Conservation (phyloP, 148 eudicot species). For the Chenopodium suecicum region DNA sequence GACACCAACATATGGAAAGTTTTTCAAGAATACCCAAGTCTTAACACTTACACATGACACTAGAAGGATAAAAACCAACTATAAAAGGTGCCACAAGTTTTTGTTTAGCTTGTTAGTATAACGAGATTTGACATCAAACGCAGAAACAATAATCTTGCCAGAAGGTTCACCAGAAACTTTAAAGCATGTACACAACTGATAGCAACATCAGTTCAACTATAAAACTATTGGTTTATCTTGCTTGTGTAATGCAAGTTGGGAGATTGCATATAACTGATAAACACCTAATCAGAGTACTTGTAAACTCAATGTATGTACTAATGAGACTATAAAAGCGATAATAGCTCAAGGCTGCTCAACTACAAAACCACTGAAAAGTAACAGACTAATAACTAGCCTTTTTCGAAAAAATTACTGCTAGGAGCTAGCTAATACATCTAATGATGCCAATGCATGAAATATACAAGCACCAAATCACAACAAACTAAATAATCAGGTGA, state of each 20-base stretch:
- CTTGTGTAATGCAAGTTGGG: neutral
- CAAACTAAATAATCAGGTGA: neutral
- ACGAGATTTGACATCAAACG: neutral
- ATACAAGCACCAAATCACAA: slow-evolving; percentile 7
- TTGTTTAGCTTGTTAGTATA: neutral
- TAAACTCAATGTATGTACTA: neutral
- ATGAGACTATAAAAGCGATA: neutral
- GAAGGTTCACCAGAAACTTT: neutral
- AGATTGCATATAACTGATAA: too few species aligned
- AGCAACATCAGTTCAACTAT: neutral
- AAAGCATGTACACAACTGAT: neutral
- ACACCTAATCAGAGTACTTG: neutral
- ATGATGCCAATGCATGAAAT: neutral
- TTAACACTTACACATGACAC: neutral
- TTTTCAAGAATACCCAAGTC: neutral
- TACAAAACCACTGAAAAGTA: neutral
- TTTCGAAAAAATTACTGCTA: neutral
- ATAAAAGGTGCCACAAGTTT: neutral
- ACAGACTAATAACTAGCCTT: neutral
- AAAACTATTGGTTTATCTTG: neutral
- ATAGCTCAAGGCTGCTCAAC: too few species aligned
- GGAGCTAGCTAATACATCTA: neutral
- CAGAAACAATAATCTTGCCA: neutral
- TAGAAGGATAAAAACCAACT: too few species aligned
- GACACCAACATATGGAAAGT: neutral